Base-by-base conservation (phyloP, 1,139 yeast genomes). In the Protomyces inundatus region DNA sequence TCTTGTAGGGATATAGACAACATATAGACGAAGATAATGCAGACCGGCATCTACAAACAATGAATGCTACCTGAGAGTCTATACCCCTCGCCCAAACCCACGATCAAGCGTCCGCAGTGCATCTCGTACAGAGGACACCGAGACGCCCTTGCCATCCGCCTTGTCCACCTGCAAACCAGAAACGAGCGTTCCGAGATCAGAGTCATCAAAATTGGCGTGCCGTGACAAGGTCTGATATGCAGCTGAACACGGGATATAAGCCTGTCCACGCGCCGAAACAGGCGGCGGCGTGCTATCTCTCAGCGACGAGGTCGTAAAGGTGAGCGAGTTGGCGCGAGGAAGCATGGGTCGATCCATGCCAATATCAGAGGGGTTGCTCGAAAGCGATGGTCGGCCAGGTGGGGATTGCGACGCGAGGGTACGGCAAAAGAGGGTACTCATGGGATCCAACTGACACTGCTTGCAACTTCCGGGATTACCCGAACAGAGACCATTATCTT, bases 361-460 rank as follows among this genome's bases (percentile, higher is more conserved):
- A 32, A 65, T 56, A 23, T 54, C 54, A 3, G 32, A 30, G 5
- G 48, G 32, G 10, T 16, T 57, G 45, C 57, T 39, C 33, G 66
- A 58, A n/a, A 65, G 65, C 54, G 67, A 61, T 45, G 48, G 62
- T 67, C 61, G 40, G 55, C 65, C 53, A 57, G 16, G 14, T 37
- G 45, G 40, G 40, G 58, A 58, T 58, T 61, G 33, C 62, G 67
- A 42, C 7, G 96, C 95, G 51, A 89, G 84, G 0, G 96, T 87
- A 0, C 95, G 85, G 76, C 97, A 90, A 76, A 90, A 90, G 48
- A 89, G 77, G 0, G 95, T 88, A 4, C 93, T 87, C 90, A 89
- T 85, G 51, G 96, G 96, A 73, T 90, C 96, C 66, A 79, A 74
- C 71, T 86, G 95, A 75, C 97, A 90, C 75, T 87, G 95, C 30